A percentile compares a stretch with the other conserved stretches of the same genome.
Conservation (phyloP, 805 yeast genomes). For the Starmerella ratchasimensis region DNA sequence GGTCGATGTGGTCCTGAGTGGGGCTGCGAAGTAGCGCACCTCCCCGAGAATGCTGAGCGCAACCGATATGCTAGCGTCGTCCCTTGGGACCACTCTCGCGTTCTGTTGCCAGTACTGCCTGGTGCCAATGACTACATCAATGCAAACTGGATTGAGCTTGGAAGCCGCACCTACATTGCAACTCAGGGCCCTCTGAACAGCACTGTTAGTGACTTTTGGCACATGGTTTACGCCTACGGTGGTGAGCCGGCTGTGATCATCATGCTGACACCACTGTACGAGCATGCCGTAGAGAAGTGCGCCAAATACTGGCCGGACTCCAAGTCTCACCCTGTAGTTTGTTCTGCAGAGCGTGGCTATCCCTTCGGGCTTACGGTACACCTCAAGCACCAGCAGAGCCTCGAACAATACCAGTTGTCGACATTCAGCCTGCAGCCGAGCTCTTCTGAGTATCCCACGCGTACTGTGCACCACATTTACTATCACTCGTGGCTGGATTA, state of each 20-base stretch:
- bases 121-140: slow-evolving; percentile 54
- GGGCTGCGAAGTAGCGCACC: slow-evolving; percentile 18
- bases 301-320: slow-evolving; percentile 59
- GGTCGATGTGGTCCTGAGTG: slow-evolving; percentile 21
- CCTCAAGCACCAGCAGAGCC: slow-evolving; percentile 12
- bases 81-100: slow-evolving; percentile 53
- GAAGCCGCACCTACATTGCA: slow-evolving; percentile 43
- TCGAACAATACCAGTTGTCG: slow-evolving; percentile 20
- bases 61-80: slow-evolving; percentile 51
- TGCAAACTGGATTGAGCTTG: slow-evolving; percentile 57
- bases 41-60: slow-evolving; percentile 23
- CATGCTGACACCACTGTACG: slow-evolving; percentile 66
- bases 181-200: slow-evolving; percentile 74
- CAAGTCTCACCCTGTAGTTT: slow-evolving; percentile 10
- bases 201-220: slow-evolving; percentile 78
- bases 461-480: slow-evolving; percentile 47
- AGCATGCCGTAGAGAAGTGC: slow-evolving; percentile 71
- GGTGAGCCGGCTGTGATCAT: slow-evolving; percentile 48
- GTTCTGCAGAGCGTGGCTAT: slow-evolving; percentile 14
- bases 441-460: slow-evolving; percentile 13
- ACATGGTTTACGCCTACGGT: slow-evolving; percentile 58
- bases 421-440: slow-evolving; percentile 15
- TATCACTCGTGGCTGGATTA: slow-evolving; percentile 74
- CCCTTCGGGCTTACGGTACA: slow-evolving; percentile 17
- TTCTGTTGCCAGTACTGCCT: slow-evolving; percentile 28